phyloP scores from a whole-genome alignment of 352 stramenopile species.

The Phytophthora sp. region DNA sequence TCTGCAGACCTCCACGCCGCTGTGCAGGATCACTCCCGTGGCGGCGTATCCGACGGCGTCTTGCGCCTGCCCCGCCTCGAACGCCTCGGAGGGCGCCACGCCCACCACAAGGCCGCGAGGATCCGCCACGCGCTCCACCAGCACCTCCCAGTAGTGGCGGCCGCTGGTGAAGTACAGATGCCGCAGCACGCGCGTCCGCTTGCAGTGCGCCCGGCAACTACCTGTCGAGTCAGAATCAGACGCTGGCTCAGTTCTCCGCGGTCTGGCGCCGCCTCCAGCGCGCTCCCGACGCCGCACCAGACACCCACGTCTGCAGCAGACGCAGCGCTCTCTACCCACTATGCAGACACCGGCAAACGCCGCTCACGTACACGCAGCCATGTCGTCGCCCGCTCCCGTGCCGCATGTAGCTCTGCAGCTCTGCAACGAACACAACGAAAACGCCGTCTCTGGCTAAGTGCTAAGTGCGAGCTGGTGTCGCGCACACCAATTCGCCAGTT shows the following conservation, averaged over 20 bases:
- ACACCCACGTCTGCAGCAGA: too few relatives aligned
- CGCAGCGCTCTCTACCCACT: background rate
- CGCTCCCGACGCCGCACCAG: background rate
- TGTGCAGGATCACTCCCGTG: constrained; percentile 40
- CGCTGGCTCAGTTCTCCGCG: background rate
- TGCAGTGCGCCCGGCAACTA: constrained; percentile 28
- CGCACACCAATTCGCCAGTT: too few relatives aligned
- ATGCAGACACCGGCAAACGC: background rate
- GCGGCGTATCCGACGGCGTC: constrained; percentile 44
- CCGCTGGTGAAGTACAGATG: constrained; percentile 67
- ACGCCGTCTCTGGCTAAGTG: background rate
- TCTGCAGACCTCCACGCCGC: constrained; percentile 37
- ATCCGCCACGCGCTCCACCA: constrained; percentile 37
- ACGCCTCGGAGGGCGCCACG: constrained; percentile 32
- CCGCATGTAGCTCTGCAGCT: constrained; percentile 26
- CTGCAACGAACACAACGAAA: constrained; percentile 20
- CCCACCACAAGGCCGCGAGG: constrained; percentile 37
- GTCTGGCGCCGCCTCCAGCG: background rate
- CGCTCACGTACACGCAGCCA: constrained; percentile 33
- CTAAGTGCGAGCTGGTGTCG: constrained; percentile 11
- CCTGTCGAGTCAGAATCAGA: constrained; percentile 9
- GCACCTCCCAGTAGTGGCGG: constrained; percentile 53
- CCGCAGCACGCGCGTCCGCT: constrained; percentile 39
- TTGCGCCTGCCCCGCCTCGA: constrained; percentile 29
- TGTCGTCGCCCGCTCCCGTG: constrained; percentile 8